Evolutionary conservation across 164 flowering plant genomes (phyloP).

Genomic region (Platanus orientalis): DNA sequence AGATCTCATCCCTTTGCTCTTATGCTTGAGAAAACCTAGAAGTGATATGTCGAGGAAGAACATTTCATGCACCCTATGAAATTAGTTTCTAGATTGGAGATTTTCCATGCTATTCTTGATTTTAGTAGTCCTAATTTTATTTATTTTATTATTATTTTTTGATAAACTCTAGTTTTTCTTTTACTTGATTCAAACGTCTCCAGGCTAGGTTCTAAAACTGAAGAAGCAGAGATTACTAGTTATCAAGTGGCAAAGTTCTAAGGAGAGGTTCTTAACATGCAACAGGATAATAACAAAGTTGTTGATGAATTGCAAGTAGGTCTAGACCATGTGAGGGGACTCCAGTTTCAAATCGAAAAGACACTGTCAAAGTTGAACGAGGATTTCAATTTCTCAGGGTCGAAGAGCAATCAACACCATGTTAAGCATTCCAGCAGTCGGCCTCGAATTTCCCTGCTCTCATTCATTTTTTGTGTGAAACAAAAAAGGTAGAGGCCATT

Average conservation of each 20-base stretch:
- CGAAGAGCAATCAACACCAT: constrained; percentile 21
- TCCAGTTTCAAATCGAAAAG: constrained; percentile 55
- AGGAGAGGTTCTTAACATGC: constrained; percentile 86
- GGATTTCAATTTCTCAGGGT: constrained; percentile 35
- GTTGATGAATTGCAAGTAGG: constrained; percentile 76
- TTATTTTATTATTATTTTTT: too few relatives aligned
- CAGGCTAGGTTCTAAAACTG: constrained; percentile 36
- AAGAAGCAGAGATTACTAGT: constrained; percentile 45
- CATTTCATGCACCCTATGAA: constrained; percentile 97
- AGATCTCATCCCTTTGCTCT: constrained; percentile 89
- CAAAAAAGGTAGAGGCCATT: constrained; percentile 53
- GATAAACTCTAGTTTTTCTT: too few relatives aligned
- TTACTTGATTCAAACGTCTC: constrained; percentile 41
- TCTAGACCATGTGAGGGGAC: constrained; percentile 45
- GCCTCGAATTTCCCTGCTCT: constrained; percentile 46
- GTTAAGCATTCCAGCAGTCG: constrained; percentile 27
- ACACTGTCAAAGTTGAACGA: constrained; percentile 43
- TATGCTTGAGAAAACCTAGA: constrained; percentile 95
- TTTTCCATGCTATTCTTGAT: too few relatives aligned
- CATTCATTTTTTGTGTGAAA: constrained; percentile 67
- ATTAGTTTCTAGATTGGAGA: constrained; percentile 53
- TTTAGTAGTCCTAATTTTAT: neutral
- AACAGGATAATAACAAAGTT: constrained; percentile 84
- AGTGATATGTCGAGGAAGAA: constrained; percentile 87
- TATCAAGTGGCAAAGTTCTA: constrained; percentile 83